Base-by-base conservation (phyloP, 1,139 yeast genomes). In the Sugiyamaella novakii region DNA sequence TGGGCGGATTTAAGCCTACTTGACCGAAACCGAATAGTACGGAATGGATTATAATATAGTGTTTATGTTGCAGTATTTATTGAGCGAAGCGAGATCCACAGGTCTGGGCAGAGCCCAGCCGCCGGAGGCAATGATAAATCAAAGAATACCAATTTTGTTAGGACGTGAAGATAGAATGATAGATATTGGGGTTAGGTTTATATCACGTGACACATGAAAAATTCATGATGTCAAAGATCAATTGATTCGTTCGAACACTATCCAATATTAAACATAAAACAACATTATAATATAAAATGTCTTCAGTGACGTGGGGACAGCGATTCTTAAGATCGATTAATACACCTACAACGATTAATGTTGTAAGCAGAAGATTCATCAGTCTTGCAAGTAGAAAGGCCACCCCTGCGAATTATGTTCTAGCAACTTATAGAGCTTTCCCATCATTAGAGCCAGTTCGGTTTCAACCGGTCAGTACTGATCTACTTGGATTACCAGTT, bases 391-490 rank as follows among this genome's bases (percentile, higher is more conserved):
- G 31, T 15, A 56, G 61, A 38, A 55, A 61, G 7, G 69, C 64
- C 22, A 56, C 62, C 33, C 92, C 95, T 14, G 87, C 96, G 25
- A 74, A 77, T 57, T 87, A 81, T 61, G 88, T 92, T 0, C 73
- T 91, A 55, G 83, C 95, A n/a, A 79, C 95, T 3, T 70, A 88
- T 48, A 80, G 97, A 54, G 68, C 82, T 15, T 92, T 92, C 67
- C 98, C 98, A 33, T 84, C 95, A 6, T 75, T 92, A 51, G 96
- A 88, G 67, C 98, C 98, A 31, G 76, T 78, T 45, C 68, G 80
- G 24, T 79, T 86, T 59, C 77, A 86, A 51, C 94, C 97, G 19
- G 81, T 89, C 33, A 86, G 95, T 35, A 69, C 84, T 3, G 64
- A 74, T 18, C 77, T 89, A 43, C 73, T 92, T 48, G 83, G 83